Percentiles rank a stretch among this genome's conserved stretches.
These are phyloP conservation scores for Stephanodiscus minutulus DNA, from an alignment of 108 stramenopile genomes.

Conservation along the genomic window DNA sequence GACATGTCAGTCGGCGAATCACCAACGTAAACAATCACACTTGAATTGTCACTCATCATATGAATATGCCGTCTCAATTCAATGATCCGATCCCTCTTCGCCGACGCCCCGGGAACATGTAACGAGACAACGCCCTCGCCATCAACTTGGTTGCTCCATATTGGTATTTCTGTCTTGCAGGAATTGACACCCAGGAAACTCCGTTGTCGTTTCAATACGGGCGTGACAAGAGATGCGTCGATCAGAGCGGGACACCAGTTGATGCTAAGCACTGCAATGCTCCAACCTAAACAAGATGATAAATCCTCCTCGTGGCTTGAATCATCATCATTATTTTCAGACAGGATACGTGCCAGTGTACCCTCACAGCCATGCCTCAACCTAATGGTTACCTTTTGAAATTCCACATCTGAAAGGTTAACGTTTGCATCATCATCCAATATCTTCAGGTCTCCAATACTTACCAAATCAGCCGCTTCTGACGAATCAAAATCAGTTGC, in stretches of 20 bases:
- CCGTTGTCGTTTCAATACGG: constrained; percentile 22
- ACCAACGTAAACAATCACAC: constrained; percentile 56
- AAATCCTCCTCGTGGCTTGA: background rate
- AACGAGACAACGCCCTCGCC: constrained; percentile 47
- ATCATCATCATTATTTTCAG: constrained; percentile 1
- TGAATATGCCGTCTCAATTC: constrained; percentile 35
- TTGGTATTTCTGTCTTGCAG: constrained; percentile 44
- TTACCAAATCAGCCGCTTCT: background rate
- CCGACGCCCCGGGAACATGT: constrained; percentile 56
- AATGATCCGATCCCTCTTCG: constrained; percentile 49
- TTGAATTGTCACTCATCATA: background rate
- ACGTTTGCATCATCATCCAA: background rate
- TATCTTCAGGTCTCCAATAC: background rate
- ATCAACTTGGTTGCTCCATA: constrained; percentile 64
- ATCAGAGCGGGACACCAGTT: constrained; percentile 68
- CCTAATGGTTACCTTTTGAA: constrained; percentile 26
- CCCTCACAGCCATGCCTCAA: constrained; percentile 39
- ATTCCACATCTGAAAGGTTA: background rate
- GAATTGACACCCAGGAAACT: constrained; percentile 12
- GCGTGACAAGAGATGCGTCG: constrained; percentile 50
- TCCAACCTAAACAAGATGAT: constrained; percentile 38
- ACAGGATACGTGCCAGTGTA: constrained; percentile 39
- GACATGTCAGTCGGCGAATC: constrained; percentile 61
- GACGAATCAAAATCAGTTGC: constrained; percentile 2
- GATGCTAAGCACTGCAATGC: constrained; percentile 59